These are phyloP conservation scores for Rhipidocladum racemiflorum DNA, from an alignment of 176 grass and related monocot species.

Conservation along the genomic window DNA sequence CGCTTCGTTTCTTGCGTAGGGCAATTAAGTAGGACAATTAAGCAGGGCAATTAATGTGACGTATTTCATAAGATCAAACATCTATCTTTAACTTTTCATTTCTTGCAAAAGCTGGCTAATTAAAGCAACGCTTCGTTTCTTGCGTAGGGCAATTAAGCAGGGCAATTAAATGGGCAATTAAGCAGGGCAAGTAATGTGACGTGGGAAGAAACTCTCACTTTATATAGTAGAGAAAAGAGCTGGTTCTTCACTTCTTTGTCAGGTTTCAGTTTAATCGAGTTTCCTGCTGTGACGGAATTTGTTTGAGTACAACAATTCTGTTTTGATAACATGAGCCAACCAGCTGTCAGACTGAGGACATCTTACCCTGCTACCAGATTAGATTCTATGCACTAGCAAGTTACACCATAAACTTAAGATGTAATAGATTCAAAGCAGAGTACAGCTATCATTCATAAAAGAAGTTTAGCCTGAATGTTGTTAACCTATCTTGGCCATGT, in stretches of 20 bases:
- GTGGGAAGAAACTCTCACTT: too few relatives aligned
- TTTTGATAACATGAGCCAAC: slow-evolving; percentile 9
- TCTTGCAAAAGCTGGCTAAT: too few relatives aligned
- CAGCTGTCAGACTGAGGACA: slow-evolving; percentile 19
- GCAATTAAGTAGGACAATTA: too few relatives aligned
- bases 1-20: too few relatives aligned
- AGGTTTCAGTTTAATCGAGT: slow-evolving; percentile 18
- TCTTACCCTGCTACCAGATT: slow-evolving; percentile 38
- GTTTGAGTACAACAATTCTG: background rate
- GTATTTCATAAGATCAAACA: too few relatives aligned
- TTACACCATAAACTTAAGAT: background rate
- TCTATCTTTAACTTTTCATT: too few relatives aligned
- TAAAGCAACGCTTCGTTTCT: too few relatives aligned
- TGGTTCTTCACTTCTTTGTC: slow-evolving; percentile 21
- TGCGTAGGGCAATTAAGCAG: too few relatives aligned
- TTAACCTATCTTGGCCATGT: background rate
- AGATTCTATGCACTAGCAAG: slow-evolving; percentile 23
- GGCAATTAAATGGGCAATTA: too few relatives aligned
- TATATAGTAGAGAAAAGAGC: too few relatives aligned
- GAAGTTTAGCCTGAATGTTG: slow-evolving; percentile 23
- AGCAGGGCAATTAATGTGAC: too few relatives aligned
- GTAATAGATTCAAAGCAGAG: slow-evolving; percentile 9
- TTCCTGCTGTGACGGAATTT: slow-evolving; percentile 23
- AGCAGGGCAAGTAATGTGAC: too few relatives aligned
- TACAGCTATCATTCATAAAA: background rate